Evolutionary conservation across 306 rosid species (phyloP), one percentile per base, ranked within the genome.

Genomic region (Cyamopsis tetragonoloba): DNA sequence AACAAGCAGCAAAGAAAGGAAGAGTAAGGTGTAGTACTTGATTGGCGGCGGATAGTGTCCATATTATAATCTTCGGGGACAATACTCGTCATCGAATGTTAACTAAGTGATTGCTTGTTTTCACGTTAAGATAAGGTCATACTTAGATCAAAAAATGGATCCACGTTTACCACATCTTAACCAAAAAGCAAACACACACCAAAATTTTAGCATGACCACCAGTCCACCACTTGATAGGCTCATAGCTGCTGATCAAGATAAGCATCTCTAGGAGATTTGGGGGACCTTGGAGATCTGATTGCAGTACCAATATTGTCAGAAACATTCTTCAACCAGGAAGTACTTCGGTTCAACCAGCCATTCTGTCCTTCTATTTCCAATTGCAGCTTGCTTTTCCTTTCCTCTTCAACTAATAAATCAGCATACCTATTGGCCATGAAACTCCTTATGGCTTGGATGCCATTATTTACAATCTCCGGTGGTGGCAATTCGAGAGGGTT

Each of bases 401-500:
- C 99, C 74, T 85, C 96, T 80, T 93, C 95, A 19, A 73, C 68
- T 60, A 95, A 80, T 34, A 88, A 74, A 42, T 95, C 96, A 3
- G 86, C 27, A 96, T 87, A 88, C 76, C 99, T 86, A 84, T 88
- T 84, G 20, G 84, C 79, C 99, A 95, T 88, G 58, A 77, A 95
- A 14, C 62, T 3, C 73, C 87, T 90, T 34, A 95, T 64, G 18
- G 96, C 96, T 56, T 80, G 88, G 27, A 83, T 87, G 18, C 97
- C 99, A 55, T 79, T 81, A 17, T 75, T 60, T 13, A 88, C 91
- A 26, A 88, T 55, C 73, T 90, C 92, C 42, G 6, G 1, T 1
- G 99, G 97, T n/a, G 99, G 99, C 80, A 85, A 24, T 48, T 79
- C 83, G 49, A 90, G 75, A 38, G 99, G 99, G 76, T 88, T 95